Base-by-base conservation (phyloP, 208 protist species). In the Leishmania braziliensis region DNA sequence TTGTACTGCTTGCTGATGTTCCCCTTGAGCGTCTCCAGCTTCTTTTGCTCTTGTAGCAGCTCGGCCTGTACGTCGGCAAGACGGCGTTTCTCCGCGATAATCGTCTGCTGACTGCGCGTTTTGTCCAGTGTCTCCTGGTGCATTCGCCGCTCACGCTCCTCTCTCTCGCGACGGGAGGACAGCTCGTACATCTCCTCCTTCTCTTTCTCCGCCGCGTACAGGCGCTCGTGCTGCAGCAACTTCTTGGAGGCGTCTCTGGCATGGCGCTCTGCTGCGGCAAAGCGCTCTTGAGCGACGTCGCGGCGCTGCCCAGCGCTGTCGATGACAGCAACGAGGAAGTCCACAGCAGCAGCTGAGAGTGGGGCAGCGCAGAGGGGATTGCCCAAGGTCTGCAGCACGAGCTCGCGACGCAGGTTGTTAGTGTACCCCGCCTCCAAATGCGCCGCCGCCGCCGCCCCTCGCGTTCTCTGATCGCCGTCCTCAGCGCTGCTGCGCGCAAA, bases 1-100 rank as follows among this genome's bases (percentile, higher is more conserved):
- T 71, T 78, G 78, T 91, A 95, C 62, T 93, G 87, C 75, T 88
- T 88, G 84, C 92, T 86, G 81, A 97, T 96, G 78, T 80, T 83
- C 0, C 77, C 73, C 71, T 90, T 90, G 18, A 97, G 82, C 1
- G 71, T 39, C 4, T 91, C 90, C 9, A 97, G 84, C 23, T 18
- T 79, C 16, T 82, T 78, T 62, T 89, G 78, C 48, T 90, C 80
- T 36, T 78, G 77, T 43, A 65, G 74, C 46, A 96, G 83, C 77
- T 91, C 84, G 43, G 85, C 84, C 58, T 88, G 85, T 43, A 89
- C 86, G 16, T 88, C 78, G 3, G 88, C 68, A 26, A 95, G 84
- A 9, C 89, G 79, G 12, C 63, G 79, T 46, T 86, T 87, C 80
- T 96, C 90, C 20, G 86, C 84, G 1, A 84, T 85, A 46, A 94